Evolutionary conservation across 768 basidiomycete species (phyloP), one percentile per base, ranked within the genome.

Genomic region (Dendrothele bispora): DNA sequence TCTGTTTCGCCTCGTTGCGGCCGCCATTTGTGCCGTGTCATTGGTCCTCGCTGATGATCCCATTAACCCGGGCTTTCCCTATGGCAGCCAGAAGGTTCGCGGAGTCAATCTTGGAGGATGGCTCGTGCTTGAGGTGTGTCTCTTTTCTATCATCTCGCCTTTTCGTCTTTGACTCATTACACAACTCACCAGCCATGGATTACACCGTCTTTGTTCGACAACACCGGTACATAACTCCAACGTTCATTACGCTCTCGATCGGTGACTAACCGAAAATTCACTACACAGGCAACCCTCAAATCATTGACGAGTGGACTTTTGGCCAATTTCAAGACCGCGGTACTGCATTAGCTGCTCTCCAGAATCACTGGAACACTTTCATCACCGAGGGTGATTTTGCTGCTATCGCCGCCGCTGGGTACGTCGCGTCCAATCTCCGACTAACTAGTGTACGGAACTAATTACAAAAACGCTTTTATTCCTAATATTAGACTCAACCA

Each of bases 331-430:
- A 88, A 56, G 62, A 76, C 60, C 54, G 61, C 12, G 52, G 63
- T 26, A 77, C 69, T 0, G 89, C 88, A 2, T 58, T 56, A n/a
- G 55, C 58, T n/a, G 67, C 62, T 15, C 72, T 91, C 18, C 68
- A 75, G 51, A 69, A 75, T 39, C 91, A 91, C 61, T 92, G 90
- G 89, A 65, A 88, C 53, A 84, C 83, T 1, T 94, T 82, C 81
- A 91, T 98, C 55, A 89, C 85, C 1, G 86, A 93, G 59, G 60
- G 72, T 17, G 94, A 98, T 65, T 89, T 95, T 60, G 65, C 66
- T 26, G 78, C 72, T 38, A 91, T 92, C 50, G 82, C 85, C 43
- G 81, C 77, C 36, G 88, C 89, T 5, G 87, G 88, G 88, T 87
- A 61, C 20, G 66, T 65, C 43, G 40, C 48, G 51, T 49, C 49